Evolutionary conservation across 208 protist genomes (phyloP).

Genomic region (Naegleria gruberi): DNA sequence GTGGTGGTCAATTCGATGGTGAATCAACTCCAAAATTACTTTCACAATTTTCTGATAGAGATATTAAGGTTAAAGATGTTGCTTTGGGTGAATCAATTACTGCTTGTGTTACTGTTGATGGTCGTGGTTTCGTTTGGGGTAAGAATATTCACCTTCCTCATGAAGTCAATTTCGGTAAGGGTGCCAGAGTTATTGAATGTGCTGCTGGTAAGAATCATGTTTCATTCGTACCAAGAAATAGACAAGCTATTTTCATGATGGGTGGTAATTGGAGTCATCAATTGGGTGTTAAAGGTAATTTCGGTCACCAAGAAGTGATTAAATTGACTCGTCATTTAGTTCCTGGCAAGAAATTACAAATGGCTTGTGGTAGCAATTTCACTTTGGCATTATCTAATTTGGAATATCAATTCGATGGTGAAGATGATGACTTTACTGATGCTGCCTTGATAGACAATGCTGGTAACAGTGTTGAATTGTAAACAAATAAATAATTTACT

Average conservation of each 20-base stretch:
- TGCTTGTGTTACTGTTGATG: background rate
- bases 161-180: background rate
- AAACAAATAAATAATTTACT: background rate
- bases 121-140: background rate
- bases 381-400: background rate
- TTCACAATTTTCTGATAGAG: background rate
- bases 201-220: background rate
- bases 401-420: background rate
- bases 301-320: background rate
- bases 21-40: background rate
- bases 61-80: background rate
- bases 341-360: background rate
- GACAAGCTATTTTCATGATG: background rate
- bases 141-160: background rate
- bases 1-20: background rate
- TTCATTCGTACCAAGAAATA: background rate
- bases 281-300: background rate
- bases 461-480: background rate
- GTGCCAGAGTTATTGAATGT: background rate
- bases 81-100: background rate
- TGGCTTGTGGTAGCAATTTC: background rate
- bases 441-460: background rate
- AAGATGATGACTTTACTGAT: background rate
- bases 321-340: background rate
- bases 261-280: background rate